These are phyloP conservation scores for Phanerochaete carnosa DNA, from an alignment of 768 basidiomycete genomes.

Conservation along the genomic window DNA sequence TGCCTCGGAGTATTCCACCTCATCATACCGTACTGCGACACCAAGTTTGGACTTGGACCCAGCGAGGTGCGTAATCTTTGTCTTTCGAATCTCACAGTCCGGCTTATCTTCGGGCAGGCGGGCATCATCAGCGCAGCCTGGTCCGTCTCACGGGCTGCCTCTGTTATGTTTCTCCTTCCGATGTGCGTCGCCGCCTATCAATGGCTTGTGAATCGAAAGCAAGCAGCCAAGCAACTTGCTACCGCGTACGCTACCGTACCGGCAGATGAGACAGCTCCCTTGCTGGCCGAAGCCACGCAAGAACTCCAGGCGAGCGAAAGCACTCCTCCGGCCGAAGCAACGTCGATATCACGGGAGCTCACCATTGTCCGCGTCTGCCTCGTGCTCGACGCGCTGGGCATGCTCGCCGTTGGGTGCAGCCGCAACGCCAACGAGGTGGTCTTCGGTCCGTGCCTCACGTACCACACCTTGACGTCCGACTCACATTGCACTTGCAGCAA, in stretches of 20 bases:
- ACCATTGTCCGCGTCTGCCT: background rate
- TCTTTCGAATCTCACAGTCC: background rate
- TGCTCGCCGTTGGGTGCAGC: slow-evolving; percentile 3
- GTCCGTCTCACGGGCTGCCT: background rate
- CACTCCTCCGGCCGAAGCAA: background rate
- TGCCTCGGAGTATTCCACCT: background rate
- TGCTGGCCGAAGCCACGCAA: background rate
- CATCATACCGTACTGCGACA: slow-evolving; percentile 3
- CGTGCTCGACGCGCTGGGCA: slow-evolving; percentile 1
- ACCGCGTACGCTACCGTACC: background rate
- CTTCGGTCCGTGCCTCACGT: background rate
- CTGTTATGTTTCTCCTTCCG: background rate
- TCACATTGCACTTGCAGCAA: background rate
- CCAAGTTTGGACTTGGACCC: background rate
- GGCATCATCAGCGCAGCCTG: background rate
- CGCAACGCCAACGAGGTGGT: background rate
- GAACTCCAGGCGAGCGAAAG: background rate
- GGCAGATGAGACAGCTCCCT: background rate
- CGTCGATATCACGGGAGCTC: slow-evolving; percentile 2
- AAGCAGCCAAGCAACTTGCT: background rate
- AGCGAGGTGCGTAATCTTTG: background rate
- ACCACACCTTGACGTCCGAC: background rate
- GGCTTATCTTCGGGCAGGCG: background rate
- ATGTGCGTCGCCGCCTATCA: background rate
- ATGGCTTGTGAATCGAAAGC: background rate